Conservation (phyloP, 2,329 filamentous ascomycete species). For the Penicillium sp. region DNA sequence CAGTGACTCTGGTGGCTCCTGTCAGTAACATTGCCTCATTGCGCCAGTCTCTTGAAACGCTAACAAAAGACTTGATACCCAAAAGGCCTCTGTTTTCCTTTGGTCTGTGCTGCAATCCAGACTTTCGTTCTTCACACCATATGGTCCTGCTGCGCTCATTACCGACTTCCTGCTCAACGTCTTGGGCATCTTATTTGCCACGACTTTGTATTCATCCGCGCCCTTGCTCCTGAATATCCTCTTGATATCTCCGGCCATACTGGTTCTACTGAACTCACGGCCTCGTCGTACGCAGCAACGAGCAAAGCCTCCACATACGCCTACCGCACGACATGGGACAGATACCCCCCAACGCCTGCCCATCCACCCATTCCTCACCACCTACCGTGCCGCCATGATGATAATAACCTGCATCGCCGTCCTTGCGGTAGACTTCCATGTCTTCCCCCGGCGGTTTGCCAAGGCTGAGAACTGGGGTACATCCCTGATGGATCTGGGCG, state of each 20-base stretch:
- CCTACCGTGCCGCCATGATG: conserved; percentile 90
- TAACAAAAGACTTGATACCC: conserved; percentile 1
- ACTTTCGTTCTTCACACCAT: conserved; percentile 80
- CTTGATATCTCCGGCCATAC: conserved; percentile 71
- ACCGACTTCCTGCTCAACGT: conserved; percentile 91
- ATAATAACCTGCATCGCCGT: conserved; percentile 88
- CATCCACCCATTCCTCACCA: conserved; percentile 88
- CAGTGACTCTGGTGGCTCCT: conserved; percentile 81
- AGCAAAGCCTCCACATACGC: conserved; percentile 39
- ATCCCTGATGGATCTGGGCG: conserved; percentile 97
- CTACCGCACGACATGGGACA: conserved; percentile 27
- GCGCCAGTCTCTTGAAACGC: conserved; percentile 12
- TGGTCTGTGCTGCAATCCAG: conserved; percentile 90
- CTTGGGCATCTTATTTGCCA: conserved; percentile 78
- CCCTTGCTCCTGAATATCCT: conserved; percentile 77
- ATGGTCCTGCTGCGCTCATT: conserved; percentile 68
- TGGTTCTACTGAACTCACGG: conserved; percentile 59
- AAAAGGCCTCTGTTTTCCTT: conserved; percentile 76
- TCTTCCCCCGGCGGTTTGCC: conserved; percentile 92
- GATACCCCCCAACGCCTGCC: conserved; percentile 63
- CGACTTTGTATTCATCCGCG: conserved; percentile 78
- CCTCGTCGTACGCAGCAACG: conserved; percentile 35
- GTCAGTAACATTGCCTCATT: conserved; percentile 57
- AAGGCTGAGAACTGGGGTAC: conserved; percentile 99
- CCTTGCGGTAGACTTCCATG: conserved; percentile 91